Conservation (phyloP, 2,329 filamentous ascomycete species). For the Colletotrichum sp. region DNA sequence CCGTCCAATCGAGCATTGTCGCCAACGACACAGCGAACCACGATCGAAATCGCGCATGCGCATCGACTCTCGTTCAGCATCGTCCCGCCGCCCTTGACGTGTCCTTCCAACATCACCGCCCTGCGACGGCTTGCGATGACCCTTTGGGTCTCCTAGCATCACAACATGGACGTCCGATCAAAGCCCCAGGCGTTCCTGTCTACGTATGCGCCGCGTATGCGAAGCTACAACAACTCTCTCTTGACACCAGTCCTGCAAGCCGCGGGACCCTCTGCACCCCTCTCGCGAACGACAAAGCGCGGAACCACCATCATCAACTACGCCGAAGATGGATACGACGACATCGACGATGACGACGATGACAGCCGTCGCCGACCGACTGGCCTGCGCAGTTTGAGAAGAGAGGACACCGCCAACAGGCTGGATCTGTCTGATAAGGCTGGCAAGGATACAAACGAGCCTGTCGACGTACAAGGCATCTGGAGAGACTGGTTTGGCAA, state of each 20-base stretch:
- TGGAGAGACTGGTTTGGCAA: conserved; percentile 97
- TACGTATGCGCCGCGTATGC: conserved; percentile 88
- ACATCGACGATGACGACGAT: conserved; percentile 74
- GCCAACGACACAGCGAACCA: background rate
- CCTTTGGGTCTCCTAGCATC: conserved; percentile 15
- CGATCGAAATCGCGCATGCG: background rate
- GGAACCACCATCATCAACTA: conserved; percentile 98
- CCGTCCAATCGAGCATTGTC: background rate
- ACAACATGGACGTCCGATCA: conserved; percentile 50
- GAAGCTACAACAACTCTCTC: conserved; percentile 89
- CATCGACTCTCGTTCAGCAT: background rate
- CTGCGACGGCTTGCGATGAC: conserved; percentile 19
- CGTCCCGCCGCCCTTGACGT: background rate
- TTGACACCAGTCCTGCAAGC: conserved; percentile 83
- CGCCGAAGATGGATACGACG: conserved; percentile 93
- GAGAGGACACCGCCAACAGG: conserved; percentile 67
- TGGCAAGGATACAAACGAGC: conserved; percentile 79
- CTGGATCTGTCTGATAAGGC: conserved; percentile 74
- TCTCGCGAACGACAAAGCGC: conserved; percentile 90
- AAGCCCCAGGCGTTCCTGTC: conserved; percentile 86
- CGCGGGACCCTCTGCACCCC: conserved; percentile 61
- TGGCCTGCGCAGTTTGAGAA: conserved; percentile 80
- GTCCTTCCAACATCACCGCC: background rate
- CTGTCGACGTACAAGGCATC: conserved; percentile 86
- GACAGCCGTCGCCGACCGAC: conserved; percentile 80